Conservation (phyloP, 2,329 filamentous ascomycete genomes). For the Ophiostoma sp. region DNA sequence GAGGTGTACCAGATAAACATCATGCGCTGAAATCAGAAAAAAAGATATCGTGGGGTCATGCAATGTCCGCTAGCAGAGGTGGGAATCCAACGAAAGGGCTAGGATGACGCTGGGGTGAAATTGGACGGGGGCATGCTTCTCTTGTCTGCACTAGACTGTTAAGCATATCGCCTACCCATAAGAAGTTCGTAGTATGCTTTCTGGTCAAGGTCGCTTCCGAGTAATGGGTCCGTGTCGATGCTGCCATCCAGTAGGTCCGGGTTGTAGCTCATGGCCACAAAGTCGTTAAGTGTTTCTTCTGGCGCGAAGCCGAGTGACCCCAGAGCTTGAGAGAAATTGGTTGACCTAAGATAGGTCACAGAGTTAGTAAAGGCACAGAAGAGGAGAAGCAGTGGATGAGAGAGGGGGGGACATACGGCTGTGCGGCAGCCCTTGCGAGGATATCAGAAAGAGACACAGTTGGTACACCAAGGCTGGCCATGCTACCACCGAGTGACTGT, state of each 20-base stretch:
- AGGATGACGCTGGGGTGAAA: not conserved
- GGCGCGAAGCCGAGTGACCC: slow-evolving; percentile 37
- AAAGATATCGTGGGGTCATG: not conserved
- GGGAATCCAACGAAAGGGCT: not conserved
- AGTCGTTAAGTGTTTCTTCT: slow-evolving; percentile 36
- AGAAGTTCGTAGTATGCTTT: slow-evolving; percentile 37
- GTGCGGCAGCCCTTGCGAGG: slow-evolving; percentile 35
- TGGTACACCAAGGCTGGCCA: slow-evolving; percentile 10
- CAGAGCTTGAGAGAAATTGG: slow-evolving; percentile 35
- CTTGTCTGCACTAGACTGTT: not conserved
- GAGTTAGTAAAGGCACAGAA: slow-evolving; percentile 15
- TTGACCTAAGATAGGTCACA: slow-evolving; percentile 27
- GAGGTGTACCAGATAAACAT: not conserved
- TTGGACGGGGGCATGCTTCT: not conserved
- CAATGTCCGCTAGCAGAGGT: not conserved
- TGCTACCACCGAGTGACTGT: slow-evolving; percentile 8
- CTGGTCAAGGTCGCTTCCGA: slow-evolving; percentile 35
- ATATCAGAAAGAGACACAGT: slow-evolving; percentile 33
- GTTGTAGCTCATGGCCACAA: slow-evolving; percentile 36
- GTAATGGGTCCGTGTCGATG: slow-evolving; percentile 30
- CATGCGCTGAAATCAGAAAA: not conserved
- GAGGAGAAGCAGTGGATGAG: not conserved
- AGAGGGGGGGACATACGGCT: slow-evolving; percentile 30
- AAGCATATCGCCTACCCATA: slow-evolving; percentile 32
- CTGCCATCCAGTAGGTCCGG: slow-evolving; percentile 31